Conservation (phyloP, 805 yeast species). For the Jamesozyma lodderae region DNA sequence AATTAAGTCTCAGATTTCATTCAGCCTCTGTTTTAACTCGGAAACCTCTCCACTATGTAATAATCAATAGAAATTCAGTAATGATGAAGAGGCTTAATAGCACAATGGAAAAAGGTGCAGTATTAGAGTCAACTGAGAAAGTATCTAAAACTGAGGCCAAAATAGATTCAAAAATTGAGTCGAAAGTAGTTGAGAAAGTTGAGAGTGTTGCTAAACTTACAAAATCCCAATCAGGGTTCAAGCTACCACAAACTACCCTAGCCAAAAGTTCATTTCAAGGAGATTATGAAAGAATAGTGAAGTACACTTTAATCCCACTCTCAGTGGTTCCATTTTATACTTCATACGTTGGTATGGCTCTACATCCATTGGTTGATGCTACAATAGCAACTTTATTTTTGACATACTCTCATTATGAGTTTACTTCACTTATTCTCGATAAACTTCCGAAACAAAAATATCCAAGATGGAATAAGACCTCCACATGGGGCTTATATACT, state of each 20-base stretch:
- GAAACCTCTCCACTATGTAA: too few species aligned
- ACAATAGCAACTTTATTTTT: conserved; percentile 45
- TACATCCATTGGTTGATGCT: conserved; percentile 50
- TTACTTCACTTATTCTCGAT: conserved; percentile 69
- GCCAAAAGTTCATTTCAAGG: conserved; percentile 65
- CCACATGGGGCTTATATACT: conserved; percentile 49
- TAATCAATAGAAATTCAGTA: conserved; percentile 1
- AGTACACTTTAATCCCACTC: conserved; percentile 56
- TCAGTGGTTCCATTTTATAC: conserved; percentile 42
- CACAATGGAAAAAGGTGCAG: too few species aligned
- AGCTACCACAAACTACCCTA: conserved; percentile 53
- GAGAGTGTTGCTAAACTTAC: too few species aligned
- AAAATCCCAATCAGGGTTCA: too few species aligned
- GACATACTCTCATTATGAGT: conserved; percentile 61
- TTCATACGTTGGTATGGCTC: conserved; percentile 37
- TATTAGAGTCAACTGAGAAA: too few species aligned
- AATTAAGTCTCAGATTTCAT: too few species aligned
- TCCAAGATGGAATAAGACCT: conserved; percentile 52
- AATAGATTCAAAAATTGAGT: background rate
- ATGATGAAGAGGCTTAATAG: background rate
- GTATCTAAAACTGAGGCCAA: too few species aligned
- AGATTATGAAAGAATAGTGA: conserved; percentile 57
- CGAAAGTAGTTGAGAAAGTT: too few species aligned
- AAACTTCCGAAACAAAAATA: conserved; percentile 69
- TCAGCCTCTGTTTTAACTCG: too few species aligned